phyloP scores from a whole-genome alignment of 2,329 filamentous ascomycete genomes.

The Paraconiothyrium brasiliense region DNA sequence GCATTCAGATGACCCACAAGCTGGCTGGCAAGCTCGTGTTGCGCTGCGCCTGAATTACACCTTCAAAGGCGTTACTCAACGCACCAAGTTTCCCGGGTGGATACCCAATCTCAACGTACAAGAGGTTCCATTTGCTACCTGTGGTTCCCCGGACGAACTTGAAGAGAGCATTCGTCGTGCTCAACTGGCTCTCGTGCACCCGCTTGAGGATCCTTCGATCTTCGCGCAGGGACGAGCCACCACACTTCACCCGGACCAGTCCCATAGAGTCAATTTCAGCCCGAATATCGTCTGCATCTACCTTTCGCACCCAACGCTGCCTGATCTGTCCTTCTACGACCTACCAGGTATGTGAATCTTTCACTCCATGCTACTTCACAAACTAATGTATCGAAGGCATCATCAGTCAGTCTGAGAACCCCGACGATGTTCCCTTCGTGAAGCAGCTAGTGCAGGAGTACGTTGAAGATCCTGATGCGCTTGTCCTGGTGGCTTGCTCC shows the following conservation, averaged over 20 bases:
- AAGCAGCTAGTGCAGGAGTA: slow-evolving; percentile 75
- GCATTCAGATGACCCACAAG: slow-evolving; percentile 55
- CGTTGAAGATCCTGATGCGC: slow-evolving; percentile 72
- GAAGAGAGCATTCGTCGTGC: slow-evolving; percentile 76
- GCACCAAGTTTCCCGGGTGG: slow-evolving; percentile 72
- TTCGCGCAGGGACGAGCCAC: slow-evolving; percentile 41
- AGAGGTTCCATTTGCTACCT: slow-evolving; percentile 68
- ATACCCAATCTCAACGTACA: slow-evolving; percentile 52
- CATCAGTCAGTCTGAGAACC: slow-evolving; percentile 72
- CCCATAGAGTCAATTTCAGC: slow-evolving; percentile 72
- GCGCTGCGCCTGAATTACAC: slow-evolving; percentile 72
- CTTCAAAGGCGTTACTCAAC: slow-evolving; percentile 58
- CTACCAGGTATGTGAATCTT: slow-evolving; percentile 61
- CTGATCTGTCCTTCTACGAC: slow-evolving; percentile 84
- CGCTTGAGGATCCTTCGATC: slow-evolving; percentile 58
- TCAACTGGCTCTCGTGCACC: slow-evolving; percentile 80
- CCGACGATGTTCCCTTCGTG: slow-evolving; percentile 68
- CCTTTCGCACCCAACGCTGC: slow-evolving; percentile 75
- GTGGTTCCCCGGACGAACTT: slow-evolving; percentile 69
- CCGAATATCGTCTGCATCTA: slow-evolving; percentile 83
- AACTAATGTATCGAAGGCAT: slow-evolving; percentile 45
- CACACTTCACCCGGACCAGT: background rate
- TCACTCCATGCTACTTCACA: background rate
- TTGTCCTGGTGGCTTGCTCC: slow-evolving; percentile 79
- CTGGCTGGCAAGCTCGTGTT: slow-evolving; percentile 72